phyloP scores from a whole-genome alignment of 306 rosid genomes.

The Boehmeria nivea region DNA sequence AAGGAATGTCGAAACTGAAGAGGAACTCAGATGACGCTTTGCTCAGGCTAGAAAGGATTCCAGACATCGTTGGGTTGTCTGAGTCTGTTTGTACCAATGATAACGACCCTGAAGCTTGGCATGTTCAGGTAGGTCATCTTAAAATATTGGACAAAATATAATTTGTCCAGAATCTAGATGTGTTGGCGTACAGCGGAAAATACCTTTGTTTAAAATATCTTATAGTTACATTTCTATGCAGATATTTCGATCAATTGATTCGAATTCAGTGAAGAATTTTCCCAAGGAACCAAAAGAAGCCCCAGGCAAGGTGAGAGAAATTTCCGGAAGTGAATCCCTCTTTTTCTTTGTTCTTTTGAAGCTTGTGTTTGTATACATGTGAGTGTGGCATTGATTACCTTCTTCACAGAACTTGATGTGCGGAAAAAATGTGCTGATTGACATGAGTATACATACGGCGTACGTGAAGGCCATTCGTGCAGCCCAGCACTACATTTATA shows the following conservation, averaged over 20 bases:
- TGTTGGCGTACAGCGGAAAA: slow-evolving; percentile 3
- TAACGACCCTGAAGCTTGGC: slow-evolving; percentile 84
- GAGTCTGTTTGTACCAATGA: slow-evolving; percentile 36
- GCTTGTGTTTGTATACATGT: slow-evolving; percentile 14
- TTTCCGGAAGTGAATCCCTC: slow-evolving; percentile 21
- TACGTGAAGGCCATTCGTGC: slow-evolving; percentile 92
- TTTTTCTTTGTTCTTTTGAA: background rate
- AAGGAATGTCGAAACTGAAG: slow-evolving; percentile 69
- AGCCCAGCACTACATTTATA: slow-evolving; percentile 90
- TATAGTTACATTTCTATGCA: slow-evolving; percentile 29
- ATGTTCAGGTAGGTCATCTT: slow-evolving; percentile 65
- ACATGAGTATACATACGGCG: slow-evolving; percentile 98
- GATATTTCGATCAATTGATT: slow-evolving; percentile 95
- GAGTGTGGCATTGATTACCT: too few relatives aligned
- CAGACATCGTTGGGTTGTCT: slow-evolving; percentile 47
- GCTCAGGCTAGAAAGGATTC: slow-evolving; percentile 73
- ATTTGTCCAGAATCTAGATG: too few relatives aligned
- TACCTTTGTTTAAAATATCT: slow-evolving; percentile 4
- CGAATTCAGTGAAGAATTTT: slow-evolving; percentile 78
- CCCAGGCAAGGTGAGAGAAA: slow-evolving; percentile 51
- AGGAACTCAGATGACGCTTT: slow-evolving; percentile 60
- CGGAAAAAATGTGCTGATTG: slow-evolving; percentile 92
- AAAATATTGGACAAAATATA: too few relatives aligned
- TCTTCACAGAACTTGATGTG: slow-evolving; percentile 76
- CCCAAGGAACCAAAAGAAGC: slow-evolving; percentile 85